Evolutionary conservation across 352 stramenopile species (phyloP).

Genomic region (Phytopythium vexans): DNA sequence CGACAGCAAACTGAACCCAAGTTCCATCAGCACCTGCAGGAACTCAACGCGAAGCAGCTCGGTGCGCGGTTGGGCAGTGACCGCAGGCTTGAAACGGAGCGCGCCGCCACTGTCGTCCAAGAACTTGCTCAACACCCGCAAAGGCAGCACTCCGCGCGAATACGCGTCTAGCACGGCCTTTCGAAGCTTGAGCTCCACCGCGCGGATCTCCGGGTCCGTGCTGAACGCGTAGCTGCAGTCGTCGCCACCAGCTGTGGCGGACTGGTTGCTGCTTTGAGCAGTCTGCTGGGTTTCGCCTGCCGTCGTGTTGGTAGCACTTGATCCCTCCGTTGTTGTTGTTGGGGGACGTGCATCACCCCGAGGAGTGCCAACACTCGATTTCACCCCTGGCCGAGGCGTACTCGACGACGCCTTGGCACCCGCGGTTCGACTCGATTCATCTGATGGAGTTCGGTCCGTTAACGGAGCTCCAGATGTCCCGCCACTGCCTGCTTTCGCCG

Average conservation of each 20-base stretch:
- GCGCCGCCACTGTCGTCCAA: conserved; percentile 35
- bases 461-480: no score
- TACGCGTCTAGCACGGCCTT: conserved; percentile 68
- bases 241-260: neutral
- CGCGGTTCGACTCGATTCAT: no score
- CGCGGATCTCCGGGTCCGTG: conserved; percentile 71
- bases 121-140: conserved; percentile 67
- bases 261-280: no score
- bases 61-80: conserved; percentile 12
- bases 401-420: no score
- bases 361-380: no score
- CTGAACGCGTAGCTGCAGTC: conserved; percentile 85
- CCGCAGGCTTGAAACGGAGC: conserved; percentile 4
- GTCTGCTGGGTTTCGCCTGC: no score
- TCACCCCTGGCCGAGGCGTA: no score
- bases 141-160: conserved; percentile 60
- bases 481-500: no score
- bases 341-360: no score
- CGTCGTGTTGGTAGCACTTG: no score
- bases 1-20: conserved; percentile 84
- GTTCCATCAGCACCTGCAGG: conserved; percentile 91
- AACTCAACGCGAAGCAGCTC: conserved; percentile 87
- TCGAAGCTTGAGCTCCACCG: conserved; percentile 85
- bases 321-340: no score
- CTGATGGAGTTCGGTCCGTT: no score